These are phyloP conservation scores for Suillus plorans DNA, from an alignment of 768 basidiomycete genomes.

Conservation along the genomic window DNA sequence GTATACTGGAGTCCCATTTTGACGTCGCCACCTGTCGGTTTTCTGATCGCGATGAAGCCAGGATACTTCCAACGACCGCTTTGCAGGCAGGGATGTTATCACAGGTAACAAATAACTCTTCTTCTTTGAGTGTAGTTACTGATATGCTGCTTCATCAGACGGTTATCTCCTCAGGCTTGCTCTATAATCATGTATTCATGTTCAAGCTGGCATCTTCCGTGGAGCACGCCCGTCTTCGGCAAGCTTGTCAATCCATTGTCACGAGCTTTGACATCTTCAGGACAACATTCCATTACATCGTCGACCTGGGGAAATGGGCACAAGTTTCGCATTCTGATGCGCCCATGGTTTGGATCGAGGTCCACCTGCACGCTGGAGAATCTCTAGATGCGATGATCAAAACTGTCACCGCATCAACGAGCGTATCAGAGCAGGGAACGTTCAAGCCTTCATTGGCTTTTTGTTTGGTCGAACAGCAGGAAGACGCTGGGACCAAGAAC, in stretches of 20 bases:
- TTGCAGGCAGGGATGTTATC: conserved; percentile 52
- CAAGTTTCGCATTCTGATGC: conserved; percentile 28
- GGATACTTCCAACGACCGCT: conserved; percentile 40
- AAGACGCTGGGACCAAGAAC: conserved; percentile 10
- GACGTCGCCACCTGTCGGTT: conserved; percentile 18
- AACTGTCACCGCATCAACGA: conserved; percentile 12
- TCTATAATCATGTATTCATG: conserved; percentile 34
- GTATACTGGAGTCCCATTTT: conserved; percentile 4
- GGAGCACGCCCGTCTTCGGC: conserved; percentile 29
- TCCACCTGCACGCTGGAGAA: conserved; percentile 7
- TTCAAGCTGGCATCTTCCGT: conserved; percentile 19
- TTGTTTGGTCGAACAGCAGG: conserved; percentile 3
- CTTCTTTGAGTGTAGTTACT: neutral
- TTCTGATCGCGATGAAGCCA: conserved; percentile 30
- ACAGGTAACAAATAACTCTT: conserved; percentile 33
- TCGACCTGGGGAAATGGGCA: conserved; percentile 32
- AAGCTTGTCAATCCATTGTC: conserved; percentile 37
- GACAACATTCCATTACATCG: conserved; percentile 46
- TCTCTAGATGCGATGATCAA: conserved; percentile 13
- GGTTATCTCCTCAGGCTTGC: conserved; percentile 24
- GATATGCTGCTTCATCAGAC: conserved; percentile 19
- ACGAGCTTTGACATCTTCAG: conserved; percentile 40
- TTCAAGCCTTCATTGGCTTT: conserved; percentile 27
- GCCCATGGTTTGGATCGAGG: conserved; percentile 25
- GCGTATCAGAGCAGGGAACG: conserved; percentile 20